Conservation (phyloP, 2,329 filamentous ascomycete species). For the Claviceps maximensis region DNA sequence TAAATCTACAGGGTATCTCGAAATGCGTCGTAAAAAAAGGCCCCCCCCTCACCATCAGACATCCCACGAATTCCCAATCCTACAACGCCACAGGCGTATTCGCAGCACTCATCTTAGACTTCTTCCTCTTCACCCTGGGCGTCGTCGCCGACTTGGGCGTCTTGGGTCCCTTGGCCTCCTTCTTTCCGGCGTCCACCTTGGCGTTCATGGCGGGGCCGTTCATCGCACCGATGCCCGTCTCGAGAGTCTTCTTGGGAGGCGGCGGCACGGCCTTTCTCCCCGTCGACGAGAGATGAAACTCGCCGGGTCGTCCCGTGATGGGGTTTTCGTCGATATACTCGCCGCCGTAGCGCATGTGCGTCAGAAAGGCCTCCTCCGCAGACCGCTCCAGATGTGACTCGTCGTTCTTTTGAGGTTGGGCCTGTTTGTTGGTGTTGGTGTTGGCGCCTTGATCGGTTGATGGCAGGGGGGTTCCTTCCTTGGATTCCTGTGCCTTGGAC, state of each 20-base stretch:
- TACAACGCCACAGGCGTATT: constrained; percentile 20
- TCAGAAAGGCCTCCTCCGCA: constrained; percentile 43
- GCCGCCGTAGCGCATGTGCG: constrained; percentile 45
- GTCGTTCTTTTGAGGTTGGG: constrained; percentile 21
- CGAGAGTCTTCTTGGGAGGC: constrained; percentile 18
- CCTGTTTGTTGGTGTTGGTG: constrained; percentile 10
- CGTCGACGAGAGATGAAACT: constrained; percentile 50
- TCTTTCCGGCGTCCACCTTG: constrained; percentile 30
- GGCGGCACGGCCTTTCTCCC: constrained; percentile 34
- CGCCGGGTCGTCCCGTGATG: constrained; percentile 51
- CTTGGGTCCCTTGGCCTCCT: constrained; percentile 33
- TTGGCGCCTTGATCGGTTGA: constrained; percentile 20
- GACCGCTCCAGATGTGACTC: constrained; percentile 30
- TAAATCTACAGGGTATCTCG: neutral
- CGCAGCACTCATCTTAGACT: constrained; percentile 30
- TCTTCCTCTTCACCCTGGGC: constrained; percentile 32
- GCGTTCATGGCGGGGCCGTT: constrained; percentile 25
- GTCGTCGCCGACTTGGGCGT: constrained; percentile 27
- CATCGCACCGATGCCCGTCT: constrained; percentile 21
- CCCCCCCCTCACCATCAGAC: neutral
- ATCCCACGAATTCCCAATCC: too few relatives aligned
- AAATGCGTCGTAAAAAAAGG: neutral
- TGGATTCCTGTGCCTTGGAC: constrained; percentile 25
- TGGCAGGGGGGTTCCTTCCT: constrained; percentile 31
- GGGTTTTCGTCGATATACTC: constrained; percentile 58